phyloP scores from a whole-genome alignment of 345 rosid species.

The Carallia pectinifolia region DNA sequence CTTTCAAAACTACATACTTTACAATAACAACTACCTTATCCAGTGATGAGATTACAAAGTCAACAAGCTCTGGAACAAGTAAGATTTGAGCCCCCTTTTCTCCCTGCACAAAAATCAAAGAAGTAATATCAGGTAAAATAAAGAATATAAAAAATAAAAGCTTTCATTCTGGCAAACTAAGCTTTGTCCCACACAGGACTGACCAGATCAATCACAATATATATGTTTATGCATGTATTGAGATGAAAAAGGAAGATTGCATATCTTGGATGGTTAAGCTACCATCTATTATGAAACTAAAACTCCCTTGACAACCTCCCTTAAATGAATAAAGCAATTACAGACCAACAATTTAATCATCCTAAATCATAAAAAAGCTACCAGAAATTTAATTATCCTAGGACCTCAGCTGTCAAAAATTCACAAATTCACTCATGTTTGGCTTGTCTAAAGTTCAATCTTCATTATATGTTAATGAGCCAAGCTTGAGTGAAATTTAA shows the following conservation, averaged over 20 bases:
- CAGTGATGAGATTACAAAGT: constrained; percentile 64
- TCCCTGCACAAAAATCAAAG: constrained; percentile 44
- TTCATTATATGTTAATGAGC: too few species aligned
- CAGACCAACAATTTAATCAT: too few species aligned
- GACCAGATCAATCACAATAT: neutral
- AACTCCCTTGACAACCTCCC: too few species aligned
- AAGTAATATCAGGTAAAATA: neutral
- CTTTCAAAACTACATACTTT: neutral
- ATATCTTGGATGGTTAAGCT: neutral
- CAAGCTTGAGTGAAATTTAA: too few species aligned
- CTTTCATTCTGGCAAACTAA: neutral
- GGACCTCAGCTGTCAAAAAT: too few species aligned
- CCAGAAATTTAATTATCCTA: too few species aligned
- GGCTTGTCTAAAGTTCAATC: too few species aligned
- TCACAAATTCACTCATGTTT: too few species aligned
- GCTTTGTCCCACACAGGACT: neutral
- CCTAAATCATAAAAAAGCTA: too few species aligned
- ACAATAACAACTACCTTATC: constrained; percentile 56
- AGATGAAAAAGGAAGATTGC: neutral
- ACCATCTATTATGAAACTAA: neutral
- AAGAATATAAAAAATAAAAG: constrained; percentile 8
- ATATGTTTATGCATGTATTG: neutral
- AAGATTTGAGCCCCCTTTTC: constrained; percentile 83
- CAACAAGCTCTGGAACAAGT: constrained; percentile 83
- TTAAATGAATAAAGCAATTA: too few species aligned